phyloP scores from a whole-genome alignment of 345 rosid species.

The Nasturtium officinale region DNA sequence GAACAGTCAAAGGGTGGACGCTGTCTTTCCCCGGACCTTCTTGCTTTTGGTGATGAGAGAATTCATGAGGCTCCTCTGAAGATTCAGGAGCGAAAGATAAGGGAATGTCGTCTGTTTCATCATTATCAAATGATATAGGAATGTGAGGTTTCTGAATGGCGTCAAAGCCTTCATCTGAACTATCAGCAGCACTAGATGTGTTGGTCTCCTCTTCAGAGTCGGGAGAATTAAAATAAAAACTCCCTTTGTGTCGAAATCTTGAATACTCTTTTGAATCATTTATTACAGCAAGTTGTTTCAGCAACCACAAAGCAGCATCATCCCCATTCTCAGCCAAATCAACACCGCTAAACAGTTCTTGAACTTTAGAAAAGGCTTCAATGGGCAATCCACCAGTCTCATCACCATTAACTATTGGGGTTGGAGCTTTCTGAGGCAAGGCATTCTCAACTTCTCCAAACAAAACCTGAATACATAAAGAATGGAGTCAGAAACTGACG shows the following conservation, averaged over 20 bases:
- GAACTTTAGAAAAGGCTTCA: constrained; percentile 97
- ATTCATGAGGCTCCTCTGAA: constrained; percentile 46
- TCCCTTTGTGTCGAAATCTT: constrained; percentile 66
- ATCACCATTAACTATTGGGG: constrained; percentile 77
- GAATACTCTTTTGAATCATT: constrained; percentile 82
- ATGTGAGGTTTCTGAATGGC: constrained; percentile 48
- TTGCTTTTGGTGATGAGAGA: constrained; percentile 43
- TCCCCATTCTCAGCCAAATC: constrained; percentile 86
- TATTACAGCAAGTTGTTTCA: constrained; percentile 84
- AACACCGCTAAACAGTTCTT: constrained; percentile 88
- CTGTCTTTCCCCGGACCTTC: constrained; percentile 40
- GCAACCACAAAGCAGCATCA: constrained; percentile 94
- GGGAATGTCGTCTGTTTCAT: constrained; percentile 45
- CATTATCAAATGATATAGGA: constrained; percentile 49
- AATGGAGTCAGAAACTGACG: constrained; percentile 28
- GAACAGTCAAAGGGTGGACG: constrained; percentile 41
- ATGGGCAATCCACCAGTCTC: constrained; percentile 97
- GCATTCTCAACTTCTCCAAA: constrained; percentile 85
- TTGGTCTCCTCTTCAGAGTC: constrained; percentile 95
- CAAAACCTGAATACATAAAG: constrained; percentile 65
- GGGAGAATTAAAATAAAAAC: constrained; percentile 64
- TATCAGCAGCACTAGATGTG: constrained; percentile 89
- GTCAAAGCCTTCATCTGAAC: constrained; percentile 92
- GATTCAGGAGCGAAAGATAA: constrained; percentile 43
- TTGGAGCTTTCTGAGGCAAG: constrained; percentile 68